Base-by-base conservation (phyloP, 805 yeast species). In the Pichia manshurica region DNA sequence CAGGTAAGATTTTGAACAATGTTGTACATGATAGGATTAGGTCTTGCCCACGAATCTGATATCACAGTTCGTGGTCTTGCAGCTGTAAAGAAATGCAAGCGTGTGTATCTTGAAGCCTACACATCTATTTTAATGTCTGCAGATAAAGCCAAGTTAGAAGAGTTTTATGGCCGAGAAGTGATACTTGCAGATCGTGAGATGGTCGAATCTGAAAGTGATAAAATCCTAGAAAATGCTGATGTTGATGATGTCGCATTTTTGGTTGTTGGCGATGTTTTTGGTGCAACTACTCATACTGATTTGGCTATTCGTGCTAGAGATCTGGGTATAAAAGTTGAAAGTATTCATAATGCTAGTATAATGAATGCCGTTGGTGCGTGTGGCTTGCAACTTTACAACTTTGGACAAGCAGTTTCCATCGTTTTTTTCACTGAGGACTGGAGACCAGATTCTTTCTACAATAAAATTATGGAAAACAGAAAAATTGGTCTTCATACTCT, bases 291-390 rank as follows among this genome's bases (percentile, higher is more conserved):
- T 0, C 99, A 91, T 68, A 88, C 97, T 0, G 99, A 93, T 69
- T 74, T 91, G 53, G 87, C 90, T 37, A 77, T 91, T 51, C 75
- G 99, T 60, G 98, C 99, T 39, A 78, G 95, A 56, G 96, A 86
- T 65, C 73, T 82, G 51, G 79, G 79, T 2, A 87, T 93, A 61
- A 70, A 75, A 44, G 87, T 86, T 39, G 95, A 87, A 61, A 77
- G 85, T 35, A 79, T 91, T 51, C 99, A 91, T 69, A 91, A 91
- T 65, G 99, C 99, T 1, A 86, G 96, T 16, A 93, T 91, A 12
- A 89, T 93, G 96, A 91, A 91, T 63, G 99, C 98, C 0, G 96
- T 91, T 22, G 99, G 99, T 17, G 95, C 97, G 1, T 89, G 97
- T 70, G 99, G 99, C 20, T 75, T 93, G 55, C 99, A 91, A 66